Evolutionary conservation across 2,329 filamentous ascomycete species (phyloP), one percentile per base, ranked within the genome.

Genomic region (Alternaria burnsii): DNA sequence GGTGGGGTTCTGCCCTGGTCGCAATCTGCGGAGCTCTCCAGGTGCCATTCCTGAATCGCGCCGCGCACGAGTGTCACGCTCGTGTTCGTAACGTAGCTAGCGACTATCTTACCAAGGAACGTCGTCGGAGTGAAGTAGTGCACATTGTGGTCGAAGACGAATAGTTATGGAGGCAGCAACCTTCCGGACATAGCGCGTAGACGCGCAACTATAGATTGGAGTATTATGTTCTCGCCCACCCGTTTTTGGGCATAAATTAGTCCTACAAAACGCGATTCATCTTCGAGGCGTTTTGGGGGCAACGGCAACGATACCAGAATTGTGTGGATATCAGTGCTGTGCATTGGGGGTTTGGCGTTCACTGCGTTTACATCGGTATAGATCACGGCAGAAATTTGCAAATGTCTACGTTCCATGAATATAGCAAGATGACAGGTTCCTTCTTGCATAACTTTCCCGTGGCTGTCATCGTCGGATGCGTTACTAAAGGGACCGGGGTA

Each of bases 1-100:
- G 87, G 86, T 89, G 86, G 86, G 83, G 79, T 18, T 88, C 85
- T 58, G 82, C 83, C 4, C 59, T 85, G 3, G 82, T 89, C 11
- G 87, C 87, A 0, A 68, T 87, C 6, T 55, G 85, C 32, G 87
- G 87, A 30, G 83, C 82, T 6, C 66, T 84, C 10, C 87, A 89
- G 69, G 76, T 87, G 4, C 85, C 84, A 61, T 86, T 84, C 59
- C 82, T 89, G 61, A 80, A 81, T 22, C 80, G 81, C 36, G 83
- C 83, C 62, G 83, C 81, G 53, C 78, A 63, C 9, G 69, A 71
- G 22, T 72, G 68, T 52, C 68, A 75, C 30, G 66, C 73, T 14
- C 68, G 68, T 38, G 70, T 77, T 12, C 70, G 67, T 22, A 65
- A 64, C 28, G 69, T 68, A 26, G 62, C 68, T 38, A 60, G 67